Percentiles rank a stretch among this genome's conserved stretches.
These are phyloP conservation scores for Boletellus sp. DNA, from an alignment of 768 basidiomycete genomes.

Conservation along the genomic window DNA sequence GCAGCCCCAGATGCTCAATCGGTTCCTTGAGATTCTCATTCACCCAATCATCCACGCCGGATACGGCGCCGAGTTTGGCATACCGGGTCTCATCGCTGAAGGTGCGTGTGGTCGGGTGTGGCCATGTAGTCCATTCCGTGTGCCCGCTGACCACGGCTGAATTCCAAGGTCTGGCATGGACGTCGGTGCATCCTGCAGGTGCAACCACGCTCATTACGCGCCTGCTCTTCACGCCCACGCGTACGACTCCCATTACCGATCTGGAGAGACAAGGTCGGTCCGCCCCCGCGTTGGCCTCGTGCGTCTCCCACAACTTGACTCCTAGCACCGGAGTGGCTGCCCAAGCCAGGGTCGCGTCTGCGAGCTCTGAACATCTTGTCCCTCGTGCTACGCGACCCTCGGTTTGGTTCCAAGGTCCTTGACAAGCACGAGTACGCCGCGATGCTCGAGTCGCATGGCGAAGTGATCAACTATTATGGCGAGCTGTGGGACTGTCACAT, in stretches of 20 bases:
- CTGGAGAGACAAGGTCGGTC: slow-evolving; percentile 19
- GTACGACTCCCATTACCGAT: slow-evolving; percentile 19
- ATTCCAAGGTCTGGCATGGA: slow-evolving; percentile 51
- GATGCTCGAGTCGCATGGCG: slow-evolving; percentile 35
- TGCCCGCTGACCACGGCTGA: not conserved
- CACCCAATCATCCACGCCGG: slow-evolving; percentile 67
- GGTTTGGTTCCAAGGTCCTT: slow-evolving; percentile 27
- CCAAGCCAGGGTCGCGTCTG: slow-evolving; percentile 31
- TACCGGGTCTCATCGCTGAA: slow-evolving; percentile 62
- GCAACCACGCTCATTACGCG: slow-evolving; percentile 36
- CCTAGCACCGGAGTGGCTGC: slow-evolving; percentile 24
- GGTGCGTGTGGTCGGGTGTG: slow-evolving; percentile 34
- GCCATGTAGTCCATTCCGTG: not conserved
- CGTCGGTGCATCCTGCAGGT: slow-evolving; percentile 45
- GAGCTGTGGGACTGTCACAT: slow-evolving; percentile 45
- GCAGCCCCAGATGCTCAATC: slow-evolving; percentile 56
- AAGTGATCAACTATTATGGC: slow-evolving; percentile 42
- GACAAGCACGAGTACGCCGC: slow-evolving; percentile 36
- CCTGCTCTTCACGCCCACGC: slow-evolving; percentile 25
- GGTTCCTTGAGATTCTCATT: slow-evolving; percentile 55
- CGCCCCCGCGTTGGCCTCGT: not conserved
- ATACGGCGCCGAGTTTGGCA: slow-evolving; percentile 60
- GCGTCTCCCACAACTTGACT: not conserved
- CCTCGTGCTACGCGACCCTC: slow-evolving; percentile 49
- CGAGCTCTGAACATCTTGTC: slow-evolving; percentile 51